Conservation (phyloP, 495 filamentous ascomycete species). For the Emericellopsis terricola region DNA sequence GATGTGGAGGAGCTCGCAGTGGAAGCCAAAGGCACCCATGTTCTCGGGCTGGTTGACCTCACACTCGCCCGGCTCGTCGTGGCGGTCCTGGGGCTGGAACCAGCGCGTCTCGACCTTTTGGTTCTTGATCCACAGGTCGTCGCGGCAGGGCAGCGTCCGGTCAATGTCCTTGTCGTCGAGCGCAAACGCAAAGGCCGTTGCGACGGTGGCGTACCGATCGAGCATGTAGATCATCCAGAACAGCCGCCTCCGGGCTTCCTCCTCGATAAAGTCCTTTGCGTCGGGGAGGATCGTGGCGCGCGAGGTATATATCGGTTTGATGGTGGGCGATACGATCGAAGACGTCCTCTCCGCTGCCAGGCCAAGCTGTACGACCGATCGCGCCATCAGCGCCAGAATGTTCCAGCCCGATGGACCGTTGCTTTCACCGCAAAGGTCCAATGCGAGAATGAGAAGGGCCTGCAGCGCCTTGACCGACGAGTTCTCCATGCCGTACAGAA, state of each 20-base stretch:
- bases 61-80: constrained; percentile 14
- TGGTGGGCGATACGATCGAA: constrained; percentile 51
- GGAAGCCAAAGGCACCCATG: constrained; percentile 68
- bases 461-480: constrained; percentile 76
- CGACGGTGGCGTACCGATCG: constrained; percentile 74
- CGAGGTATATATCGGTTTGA: constrained; percentile 68
- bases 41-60: constrained; percentile 61
- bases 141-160: constrained; percentile 66
- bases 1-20: constrained; percentile 73
- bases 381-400: constrained; percentile 67
- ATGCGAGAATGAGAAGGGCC: constrained; percentile 64
- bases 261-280: constrained; percentile 69
- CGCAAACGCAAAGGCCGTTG: constrained; percentile 80
- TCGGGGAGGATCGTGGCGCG: constrained; percentile 68
- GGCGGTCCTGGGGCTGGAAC: constrained; percentile 40
- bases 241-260: constrained; percentile 61
- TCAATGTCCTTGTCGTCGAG: constrained; percentile 79
- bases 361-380: constrained; percentile 71
- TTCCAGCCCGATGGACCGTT: constrained; percentile 85
- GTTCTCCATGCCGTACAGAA: constrained; percentile 72
- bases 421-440: constrained; percentile 61
- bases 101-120: constrained; percentile 68
- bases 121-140: constrained; percentile 71
- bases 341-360: constrained; percentile 66
- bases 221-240: constrained; percentile 91